Percentiles rank a stretch among this genome's conserved stretches.
These are phyloP conservation scores for Candida smagusa DNA, from an alignment of 1,139 yeast genomes.

Conservation along the genomic window DNA sequence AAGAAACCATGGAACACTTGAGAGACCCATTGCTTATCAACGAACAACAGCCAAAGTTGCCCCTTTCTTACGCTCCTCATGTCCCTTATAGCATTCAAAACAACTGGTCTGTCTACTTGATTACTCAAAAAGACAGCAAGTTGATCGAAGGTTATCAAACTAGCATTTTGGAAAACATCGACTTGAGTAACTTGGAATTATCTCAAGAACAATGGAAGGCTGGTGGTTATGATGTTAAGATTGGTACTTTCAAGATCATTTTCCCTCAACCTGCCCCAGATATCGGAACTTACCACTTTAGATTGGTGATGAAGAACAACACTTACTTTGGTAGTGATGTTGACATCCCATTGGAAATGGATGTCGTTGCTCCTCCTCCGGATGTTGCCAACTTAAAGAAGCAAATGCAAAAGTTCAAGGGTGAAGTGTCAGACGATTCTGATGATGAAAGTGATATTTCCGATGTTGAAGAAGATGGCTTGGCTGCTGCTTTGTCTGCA, in stretches of 20 bases:
- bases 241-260: constrained; percentile 74
- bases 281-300: constrained; percentile 60
- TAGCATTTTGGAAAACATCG: constrained; percentile 49
- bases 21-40: constrained; percentile 71
- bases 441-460: constrained; percentile 56
- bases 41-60: constrained; percentile 62
- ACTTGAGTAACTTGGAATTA: constrained; percentile 54
- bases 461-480: constrained; percentile 61
- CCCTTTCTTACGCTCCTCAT: constrained; percentile 65
- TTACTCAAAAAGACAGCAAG: constrained; percentile 73
- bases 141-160: constrained; percentile 64
- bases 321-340: constrained; percentile 71
- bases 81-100: constrained; percentile 58
- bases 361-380: constrained; percentile 51
- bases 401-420: constrained; percentile 15
- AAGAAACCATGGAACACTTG: constrained; percentile 60
- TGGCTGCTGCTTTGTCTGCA: constrained; percentile 65
- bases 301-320: constrained; percentile 61
- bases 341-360: constrained; percentile 63
- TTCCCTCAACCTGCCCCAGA: constrained; percentile 70
- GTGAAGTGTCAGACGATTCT: constrained; percentile 27
- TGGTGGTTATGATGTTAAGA: constrained; percentile 45
- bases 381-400: constrained; percentile 9
- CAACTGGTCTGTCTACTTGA: constrained; percentile 67
- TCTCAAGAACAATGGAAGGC: constrained; percentile 47